Evolutionary conservation across 495 filamentous ascomycete species (phyloP).

Genomic region (Geoglossum glabrum): DNA sequence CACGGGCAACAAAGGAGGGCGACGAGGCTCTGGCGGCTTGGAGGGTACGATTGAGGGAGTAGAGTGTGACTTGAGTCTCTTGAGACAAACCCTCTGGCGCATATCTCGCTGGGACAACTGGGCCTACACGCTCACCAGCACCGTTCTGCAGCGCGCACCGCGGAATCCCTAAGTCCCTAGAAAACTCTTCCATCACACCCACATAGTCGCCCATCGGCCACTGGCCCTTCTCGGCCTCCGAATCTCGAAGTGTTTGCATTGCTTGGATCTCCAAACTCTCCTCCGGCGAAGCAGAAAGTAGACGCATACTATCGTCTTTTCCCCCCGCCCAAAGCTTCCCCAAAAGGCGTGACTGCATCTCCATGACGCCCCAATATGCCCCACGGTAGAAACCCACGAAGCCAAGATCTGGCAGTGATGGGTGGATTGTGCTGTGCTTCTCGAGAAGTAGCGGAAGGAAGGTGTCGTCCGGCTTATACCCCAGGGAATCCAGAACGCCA

Average conservation of each 20-base stretch:
- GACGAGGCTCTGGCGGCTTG: not conserved
- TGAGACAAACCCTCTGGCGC: not conserved
- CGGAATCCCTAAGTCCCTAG: slow-evolving; percentile 29
- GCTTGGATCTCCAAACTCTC: slow-evolving; percentile 9
- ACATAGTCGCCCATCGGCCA: slow-evolving; percentile 72
- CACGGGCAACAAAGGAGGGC: not conserved
- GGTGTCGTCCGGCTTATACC: slow-evolving; percentile 30
- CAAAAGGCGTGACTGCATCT: slow-evolving; percentile 62
- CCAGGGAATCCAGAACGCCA: slow-evolving; percentile 32
- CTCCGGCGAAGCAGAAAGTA: slow-evolving; percentile 7
- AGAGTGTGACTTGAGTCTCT: not conserved
- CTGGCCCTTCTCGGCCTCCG: slow-evolving; percentile 26
- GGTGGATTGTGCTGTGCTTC: slow-evolving; percentile 41
- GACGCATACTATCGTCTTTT: slow-evolving; percentile 1
- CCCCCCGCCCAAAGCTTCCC: slow-evolving; percentile 22
- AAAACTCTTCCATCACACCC: slow-evolving; percentile 54
- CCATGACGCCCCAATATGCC: slow-evolving; percentile 73
- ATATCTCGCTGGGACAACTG: not conserved
- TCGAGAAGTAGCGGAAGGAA: slow-evolving; percentile 51
- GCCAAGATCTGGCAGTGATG: slow-evolving; percentile 38
- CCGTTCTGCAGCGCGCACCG: slow-evolving; percentile 6
- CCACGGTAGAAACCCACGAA: slow-evolving; percentile 78
- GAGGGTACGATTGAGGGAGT: not conserved
- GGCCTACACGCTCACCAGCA: not conserved
- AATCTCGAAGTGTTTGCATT: slow-evolving; percentile 14